Evolutionary conservation across 176 grass and related monocot species (phyloP).

Genomic region (Metroxylon sagu): DNA sequence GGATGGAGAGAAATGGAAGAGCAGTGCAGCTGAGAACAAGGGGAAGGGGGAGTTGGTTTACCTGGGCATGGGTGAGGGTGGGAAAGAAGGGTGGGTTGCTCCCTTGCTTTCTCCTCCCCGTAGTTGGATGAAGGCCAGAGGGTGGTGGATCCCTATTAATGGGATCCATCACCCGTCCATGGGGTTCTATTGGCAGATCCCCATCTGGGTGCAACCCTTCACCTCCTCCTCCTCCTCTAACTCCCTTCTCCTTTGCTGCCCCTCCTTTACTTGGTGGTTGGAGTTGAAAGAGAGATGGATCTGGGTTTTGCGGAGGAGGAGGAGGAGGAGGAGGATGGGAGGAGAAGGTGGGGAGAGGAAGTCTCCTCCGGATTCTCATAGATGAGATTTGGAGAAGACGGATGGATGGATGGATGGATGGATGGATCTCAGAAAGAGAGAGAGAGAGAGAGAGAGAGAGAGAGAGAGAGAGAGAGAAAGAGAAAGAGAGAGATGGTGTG

Average conservation of each 20-base stretch:
- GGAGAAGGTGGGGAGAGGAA: conserved; percentile 12
- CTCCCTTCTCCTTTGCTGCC: not conserved
- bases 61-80: not conserved
- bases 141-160: conserved; percentile 11
- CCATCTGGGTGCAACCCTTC: conserved; percentile 44
- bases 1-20: not conserved
- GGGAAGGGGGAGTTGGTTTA: no score
- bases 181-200: conserved; percentile 34
- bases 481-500: conserved; percentile 1
- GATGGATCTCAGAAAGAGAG: conserved; percentile 5
- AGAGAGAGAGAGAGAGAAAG: not conserved
- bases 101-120: not conserved
- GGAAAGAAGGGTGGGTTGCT: no score
- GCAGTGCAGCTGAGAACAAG: not conserved
- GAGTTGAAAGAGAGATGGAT: conserved; percentile 32
- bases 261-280: conserved; percentile 6
- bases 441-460: not conserved
- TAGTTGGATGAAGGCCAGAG: not conserved
- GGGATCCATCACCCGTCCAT: conserved; percentile 22
- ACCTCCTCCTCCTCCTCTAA: conserved; percentile 12
- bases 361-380: conserved; percentile 87
- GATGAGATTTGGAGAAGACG: conserved; percentile 11
- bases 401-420: conserved; percentile 10
- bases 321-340: not conserved
- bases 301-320: conserved; percentile 15